Percentiles rank a stretch among this genome's conserved stretches.
Conservation (phyloP, 805 yeast species). For the Isabelozyma pseudorhagii region DNA sequence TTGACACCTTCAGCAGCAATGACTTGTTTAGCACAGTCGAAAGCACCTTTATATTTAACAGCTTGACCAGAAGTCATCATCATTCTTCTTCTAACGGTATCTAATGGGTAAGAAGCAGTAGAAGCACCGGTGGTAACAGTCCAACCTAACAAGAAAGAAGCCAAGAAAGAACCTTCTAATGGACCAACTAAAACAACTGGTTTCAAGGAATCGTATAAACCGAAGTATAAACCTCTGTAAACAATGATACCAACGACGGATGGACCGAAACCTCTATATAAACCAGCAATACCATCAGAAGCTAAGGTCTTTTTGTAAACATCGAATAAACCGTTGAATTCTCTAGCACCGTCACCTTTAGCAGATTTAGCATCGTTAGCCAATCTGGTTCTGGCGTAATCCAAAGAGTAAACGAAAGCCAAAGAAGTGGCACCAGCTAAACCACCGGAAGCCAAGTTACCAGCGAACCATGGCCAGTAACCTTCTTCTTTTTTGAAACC, state of each 20-base stretch:
- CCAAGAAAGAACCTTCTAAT: constrained; percentile 90
- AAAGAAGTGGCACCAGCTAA: constrained; percentile 95
- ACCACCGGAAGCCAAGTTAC: constrained; percentile 99
- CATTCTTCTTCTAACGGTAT: constrained; percentile 99
- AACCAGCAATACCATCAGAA: constrained; percentile 96
- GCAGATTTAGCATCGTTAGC: constrained; percentile 96
- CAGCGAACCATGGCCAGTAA: constrained; percentile 92
- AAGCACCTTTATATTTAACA: constrained; percentile 92
- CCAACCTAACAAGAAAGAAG: constrained; percentile 97
- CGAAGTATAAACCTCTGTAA: constrained; percentile 99
- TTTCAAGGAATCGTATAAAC: constrained; percentile 94
- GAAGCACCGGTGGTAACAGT: constrained; percentile 97
- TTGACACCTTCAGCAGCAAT: constrained; percentile 93
- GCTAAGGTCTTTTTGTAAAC: constrained; percentile 95
- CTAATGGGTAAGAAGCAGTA: constrained; percentile 98
- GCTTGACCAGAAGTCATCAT: constrained; percentile 99
- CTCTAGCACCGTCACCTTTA: constrained; percentile 89
- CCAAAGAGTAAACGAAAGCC: constrained; percentile 92
- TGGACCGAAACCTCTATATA: constrained; percentile 99
- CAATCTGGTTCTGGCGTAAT: constrained; percentile 98
- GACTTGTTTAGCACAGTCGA: constrained; percentile 87
- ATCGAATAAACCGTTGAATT: constrained; percentile 95
- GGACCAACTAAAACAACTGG: constrained; percentile 94
- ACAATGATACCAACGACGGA: constrained; percentile 96
- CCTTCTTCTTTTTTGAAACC: constrained; percentile 96